Evolutionary conservation across 176 grass and related monocot species (phyloP).

Genomic region (Raddia guianensis): DNA sequence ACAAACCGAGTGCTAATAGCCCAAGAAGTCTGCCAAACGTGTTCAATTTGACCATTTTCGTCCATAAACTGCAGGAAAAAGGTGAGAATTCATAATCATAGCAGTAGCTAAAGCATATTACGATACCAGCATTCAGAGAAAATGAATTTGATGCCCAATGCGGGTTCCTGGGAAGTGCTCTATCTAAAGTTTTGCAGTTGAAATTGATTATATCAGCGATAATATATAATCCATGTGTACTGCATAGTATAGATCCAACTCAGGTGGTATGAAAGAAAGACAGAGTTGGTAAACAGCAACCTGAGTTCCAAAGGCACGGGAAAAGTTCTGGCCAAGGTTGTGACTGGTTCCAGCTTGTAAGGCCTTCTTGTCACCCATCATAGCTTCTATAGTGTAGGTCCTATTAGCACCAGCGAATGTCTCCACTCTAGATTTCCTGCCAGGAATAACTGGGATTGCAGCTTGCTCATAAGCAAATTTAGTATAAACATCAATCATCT

Average conservation of each 20-base stretch:
- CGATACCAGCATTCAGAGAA: conserved; percentile 30
- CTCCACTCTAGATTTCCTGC: conserved; percentile 87
- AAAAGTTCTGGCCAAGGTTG: conserved; percentile 97
- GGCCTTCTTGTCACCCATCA: conserved; percentile 98
- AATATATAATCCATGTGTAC: conserved; percentile 8
- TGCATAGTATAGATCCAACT: conserved; percentile 26
- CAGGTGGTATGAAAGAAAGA: conserved; percentile 1
- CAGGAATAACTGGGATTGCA: conserved; percentile 93
- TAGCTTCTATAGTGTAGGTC: conserved; percentile 98
- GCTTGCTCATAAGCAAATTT: conserved; percentile 94
- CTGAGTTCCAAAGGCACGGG: conserved; percentile 92
- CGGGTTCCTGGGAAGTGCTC: not conserved
- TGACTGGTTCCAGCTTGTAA: conserved; percentile 99
- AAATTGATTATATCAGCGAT: conserved; percentile 22
- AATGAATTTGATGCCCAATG: not conserved
- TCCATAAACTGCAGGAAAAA: conserved; percentile 73
- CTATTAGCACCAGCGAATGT: conserved; percentile 90
- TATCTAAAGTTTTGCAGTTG: conserved; percentile 6
- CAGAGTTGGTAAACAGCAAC: conserved; percentile 39
- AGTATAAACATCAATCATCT: conserved; percentile 97
- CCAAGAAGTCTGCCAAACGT: conserved; percentile 98
- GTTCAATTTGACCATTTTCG: conserved; percentile 92
- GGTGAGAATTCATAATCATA: conserved; percentile 24
- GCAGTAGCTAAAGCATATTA: conserved; percentile 23
- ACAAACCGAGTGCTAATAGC: conserved; percentile 96